Evolutionary conservation across 805 yeast species (phyloP), one percentile per base, ranked within the genome.

Genomic region (Kuraishia ogatae): DNA sequence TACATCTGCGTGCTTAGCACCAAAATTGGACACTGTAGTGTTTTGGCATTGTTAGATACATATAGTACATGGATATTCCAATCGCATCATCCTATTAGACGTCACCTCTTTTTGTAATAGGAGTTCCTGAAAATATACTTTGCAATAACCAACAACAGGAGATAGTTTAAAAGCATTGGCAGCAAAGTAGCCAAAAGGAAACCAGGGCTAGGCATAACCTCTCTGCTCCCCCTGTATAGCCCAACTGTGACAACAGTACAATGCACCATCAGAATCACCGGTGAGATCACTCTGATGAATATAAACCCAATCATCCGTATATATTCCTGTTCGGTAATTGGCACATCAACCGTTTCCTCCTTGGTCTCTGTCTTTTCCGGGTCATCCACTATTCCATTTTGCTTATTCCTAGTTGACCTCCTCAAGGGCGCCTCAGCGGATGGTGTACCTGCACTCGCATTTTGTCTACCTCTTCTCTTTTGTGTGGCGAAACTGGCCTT

Each of bases 261-360:
- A 51, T 68, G 71, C 1, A 56, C 7, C 8, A 68, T 52, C 10
- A 69, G 59, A 11, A 68, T 23, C 1, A 64, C 19, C 17, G 71
- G 72, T 2, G 66, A 57, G 1, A 58, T 29, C 2, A 68, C 52
- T 28, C 72, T 53, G 20, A 69, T 56, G 1, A 55, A 48, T 1
- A 64, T 51, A 51, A 62, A 69, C 2, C 71, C 71, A 54, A 68
- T 56, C 35, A 64, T 35, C 15, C 52, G 43, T 20, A 28, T 54
- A 70, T 71, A 68, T 13, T 56, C 52, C 5, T 26, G 35, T 35
- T 62, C 59, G 47, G 58, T 35, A 15, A 35, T 17, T 3, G n/a
- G 43, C 17, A 3, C n/a, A 17, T 35, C 43, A 4, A 17, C 13
- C 13, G 43, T 35, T 8, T 7, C 29, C n/a, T n/a, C n/a, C n/a